Evolutionary conservation across 176 grass and related monocot species (phyloP), one percentile per base, ranked within the genome.

Genomic region (Puccinellia tenuiflora): DNA sequence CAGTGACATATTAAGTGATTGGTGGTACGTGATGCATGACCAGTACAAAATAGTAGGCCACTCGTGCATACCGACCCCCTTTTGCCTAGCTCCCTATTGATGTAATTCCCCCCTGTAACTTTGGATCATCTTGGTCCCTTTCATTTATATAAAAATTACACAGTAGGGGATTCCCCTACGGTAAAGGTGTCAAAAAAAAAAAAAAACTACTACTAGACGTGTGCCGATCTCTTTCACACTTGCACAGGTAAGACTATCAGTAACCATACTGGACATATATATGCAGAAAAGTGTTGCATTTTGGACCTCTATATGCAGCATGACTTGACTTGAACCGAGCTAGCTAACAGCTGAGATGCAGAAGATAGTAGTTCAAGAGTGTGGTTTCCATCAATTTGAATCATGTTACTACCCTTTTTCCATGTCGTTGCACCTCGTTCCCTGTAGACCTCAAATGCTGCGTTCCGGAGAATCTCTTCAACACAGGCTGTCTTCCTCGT

Each of bases 381-480:
- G 68, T 34, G 68, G 40, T 10, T 75, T 65, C n/a, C 53, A 5
- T 24, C 4, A 3, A 34, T 66, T n/a, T 81, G 72, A 68, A 56
- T 76, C n/a, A 22, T 47, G 75, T 24, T 51, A n/a, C 18, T 9
- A 28, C 37, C 40, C 9, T 65, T 17, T 37, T 22, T 37, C 10
- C 39, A 82, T 57, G 11, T 72, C 9, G 7, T 33, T 71, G 55
- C 30, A 7, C 31, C 45, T 34, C 29, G 77, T 83, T 83, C 42
- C 16, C 66, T 67, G 9, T 75, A 22, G n/a, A 73, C 81, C 73
- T 78, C 76, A 65, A n/a, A 74, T 48, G 47, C 9, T 20, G 34
- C 10, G 79, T 75, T 68, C 73, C 53, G 5, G 20, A 84, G 56
- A 63, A 88, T 84, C 56, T 79, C 68, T 66, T 57, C 16, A 65